These are phyloP conservation scores for Saposhnikovia divaricata DNA, from an alignment of 129 eudicot species.

Conservation along the genomic window DNA sequence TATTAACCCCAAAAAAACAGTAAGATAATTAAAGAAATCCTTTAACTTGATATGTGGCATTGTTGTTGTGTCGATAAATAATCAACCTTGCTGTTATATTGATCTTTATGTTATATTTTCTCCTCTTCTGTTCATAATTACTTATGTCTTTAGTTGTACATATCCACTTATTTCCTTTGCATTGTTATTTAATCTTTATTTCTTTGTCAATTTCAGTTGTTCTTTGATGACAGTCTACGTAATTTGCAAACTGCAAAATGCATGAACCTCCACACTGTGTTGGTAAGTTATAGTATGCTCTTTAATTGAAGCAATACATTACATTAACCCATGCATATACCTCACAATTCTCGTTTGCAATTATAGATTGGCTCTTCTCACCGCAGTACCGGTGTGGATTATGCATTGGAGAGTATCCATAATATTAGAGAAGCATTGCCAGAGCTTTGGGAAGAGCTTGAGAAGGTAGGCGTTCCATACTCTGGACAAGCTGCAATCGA, in stretches of 20 bases:
- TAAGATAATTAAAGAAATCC: constrained; percentile 23
- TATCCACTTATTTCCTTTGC: not conserved
- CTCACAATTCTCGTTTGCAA: not conserved
- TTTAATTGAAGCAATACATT: not conserved
- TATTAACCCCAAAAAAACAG: constrained; percentile 65
- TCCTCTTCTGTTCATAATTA: not conserved
- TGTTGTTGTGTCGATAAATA: not conserved
- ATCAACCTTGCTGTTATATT: not conserved
- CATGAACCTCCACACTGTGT: constrained; percentile 60
- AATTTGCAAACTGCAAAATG: constrained; percentile 60
- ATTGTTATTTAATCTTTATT: not conserved
- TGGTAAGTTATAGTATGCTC: constrained; percentile 29
- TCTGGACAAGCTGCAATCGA: constrained; percentile 47
- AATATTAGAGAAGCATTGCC: constrained; percentile 80
- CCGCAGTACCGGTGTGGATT: constrained; percentile 51
- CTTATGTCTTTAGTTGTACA: not conserved
- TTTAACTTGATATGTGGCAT: not conserved
- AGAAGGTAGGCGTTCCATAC: constrained; percentile 22
- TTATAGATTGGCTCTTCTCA: constrained; percentile 63
- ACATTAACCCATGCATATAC: not conserved
- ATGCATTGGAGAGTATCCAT: constrained; percentile 84
- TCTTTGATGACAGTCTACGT: constrained; percentile 83
- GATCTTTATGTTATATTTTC: not conserved
- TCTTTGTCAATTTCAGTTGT: constrained; percentile 42
- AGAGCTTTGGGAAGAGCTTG: constrained; percentile 64